A percentile compares a stretch with the other conserved stretches of the same genome.
Conservation (phyloP, 176 grass and related monocot species). For the Aegilops tauschii region DNA sequence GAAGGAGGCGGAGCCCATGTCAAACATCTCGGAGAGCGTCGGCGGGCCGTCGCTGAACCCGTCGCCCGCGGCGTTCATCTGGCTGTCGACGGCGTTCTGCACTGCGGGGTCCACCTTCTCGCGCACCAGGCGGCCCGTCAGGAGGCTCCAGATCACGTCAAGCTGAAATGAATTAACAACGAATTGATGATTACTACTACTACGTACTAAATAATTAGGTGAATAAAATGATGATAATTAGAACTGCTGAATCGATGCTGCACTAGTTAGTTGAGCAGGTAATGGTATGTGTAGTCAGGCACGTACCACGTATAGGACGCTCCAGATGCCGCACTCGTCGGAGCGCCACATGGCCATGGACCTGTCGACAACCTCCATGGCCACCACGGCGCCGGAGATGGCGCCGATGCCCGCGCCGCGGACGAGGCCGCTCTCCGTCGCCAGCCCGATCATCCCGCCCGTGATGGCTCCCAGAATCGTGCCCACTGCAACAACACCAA, state of each 20-base stretch:
- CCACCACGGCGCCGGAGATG: slow-evolving; percentile 71
- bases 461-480: slow-evolving; percentile 59
- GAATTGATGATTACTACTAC: background rate
- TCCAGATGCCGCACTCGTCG: slow-evolving; percentile 60
- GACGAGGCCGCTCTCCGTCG: slow-evolving; percentile 77
- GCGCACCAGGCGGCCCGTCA: slow-evolving; percentile 75
- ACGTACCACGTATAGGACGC: slow-evolving; percentile 64
- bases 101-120: slow-evolving; percentile 90
- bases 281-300: background rate
- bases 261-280: background rate
- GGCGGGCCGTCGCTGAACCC: slow-evolving; percentile 31
- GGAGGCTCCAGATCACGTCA: slow-evolving; percentile 69
- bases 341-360: slow-evolving; percentile 67
- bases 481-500: slow-evolving; percentile 38
- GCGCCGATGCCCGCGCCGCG: slow-evolving; percentile 69
- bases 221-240: background rate
- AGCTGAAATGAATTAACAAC: slow-evolving; percentile 34
- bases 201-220: background rate
- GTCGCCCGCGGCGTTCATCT: slow-evolving; percentile 70
- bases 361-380: slow-evolving; percentile 79
- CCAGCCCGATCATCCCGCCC: slow-evolving; percentile 75
- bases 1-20: slow-evolving; percentile 22
- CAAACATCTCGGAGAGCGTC: slow-evolving; percentile 61
- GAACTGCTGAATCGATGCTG: background rate
- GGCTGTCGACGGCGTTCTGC: slow-evolving; percentile 79